These are phyloP conservation scores for Triticum urartu DNA, from an alignment of 176 grass and related monocot genomes.

Conservation along the genomic window DNA sequence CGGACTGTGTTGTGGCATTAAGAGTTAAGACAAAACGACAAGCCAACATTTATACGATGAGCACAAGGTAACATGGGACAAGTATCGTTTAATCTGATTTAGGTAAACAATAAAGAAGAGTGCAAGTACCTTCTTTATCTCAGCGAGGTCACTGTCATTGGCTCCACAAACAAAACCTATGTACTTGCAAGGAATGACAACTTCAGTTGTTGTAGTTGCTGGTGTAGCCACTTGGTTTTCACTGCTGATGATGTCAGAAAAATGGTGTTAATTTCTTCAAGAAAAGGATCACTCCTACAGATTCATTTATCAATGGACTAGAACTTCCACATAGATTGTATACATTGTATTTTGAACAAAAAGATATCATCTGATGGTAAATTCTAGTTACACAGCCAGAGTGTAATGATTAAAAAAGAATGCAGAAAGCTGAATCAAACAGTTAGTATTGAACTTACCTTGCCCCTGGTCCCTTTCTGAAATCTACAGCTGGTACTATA, in stretches of 20 bases:
- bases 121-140: conserved; percentile 57
- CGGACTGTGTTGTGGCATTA: conserved; percentile 1
- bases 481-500: conserved; percentile 33
- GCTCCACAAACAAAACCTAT: conserved; percentile 51
- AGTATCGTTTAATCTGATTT: not conserved
- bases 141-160: conserved; percentile 48
- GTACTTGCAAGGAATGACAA: conserved; percentile 60
- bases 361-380: not conserved
- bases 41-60: conserved; percentile 1
- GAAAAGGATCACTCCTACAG: not conserved
- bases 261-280: not conserved
- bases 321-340: not conserved
- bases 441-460: conserved; percentile 35
- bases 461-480: conserved; percentile 42
- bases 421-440: not conserved
- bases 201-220: conserved; percentile 50
- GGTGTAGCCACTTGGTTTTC: conserved; percentile 44
- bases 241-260: conserved; percentile 35
- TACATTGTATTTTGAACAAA: not conserved
- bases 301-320: not conserved
- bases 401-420: conserved; percentile 1
- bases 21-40: not conserved
- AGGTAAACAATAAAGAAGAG: conserved; percentile 27
- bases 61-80: conserved; percentile 19
- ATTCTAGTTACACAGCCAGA: not conserved